These are phyloP conservation scores for Cordyceps tenuipes DNA, from an alignment of 2,329 filamentous ascomycete genomes.

Conservation along the genomic window DNA sequence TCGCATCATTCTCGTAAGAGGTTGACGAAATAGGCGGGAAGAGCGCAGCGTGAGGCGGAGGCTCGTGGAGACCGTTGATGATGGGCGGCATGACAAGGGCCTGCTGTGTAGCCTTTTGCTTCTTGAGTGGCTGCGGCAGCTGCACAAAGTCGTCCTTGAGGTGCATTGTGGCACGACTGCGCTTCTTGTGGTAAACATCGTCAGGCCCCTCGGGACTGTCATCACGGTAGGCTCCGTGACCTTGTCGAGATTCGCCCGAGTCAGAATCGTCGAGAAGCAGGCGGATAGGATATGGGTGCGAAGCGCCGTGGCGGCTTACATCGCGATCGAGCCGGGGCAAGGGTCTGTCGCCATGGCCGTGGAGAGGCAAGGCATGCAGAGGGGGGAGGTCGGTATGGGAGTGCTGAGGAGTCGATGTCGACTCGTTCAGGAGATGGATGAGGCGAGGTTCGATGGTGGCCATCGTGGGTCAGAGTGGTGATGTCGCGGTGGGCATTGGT, in stretches of 20 bases:
- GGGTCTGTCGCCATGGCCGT: slow-evolving; percentile 35
- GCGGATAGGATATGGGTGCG: slow-evolving; percentile 29
- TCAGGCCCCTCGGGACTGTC: slow-evolving; percentile 35
- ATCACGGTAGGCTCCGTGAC: slow-evolving; percentile 36
- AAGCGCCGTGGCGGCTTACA: slow-evolving; percentile 22
- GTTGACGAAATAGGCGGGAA: slow-evolving; percentile 55
- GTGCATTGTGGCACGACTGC: slow-evolving; percentile 34
- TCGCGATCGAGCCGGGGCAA: slow-evolving; percentile 47
- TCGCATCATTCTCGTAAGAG: slow-evolving; percentile 42
- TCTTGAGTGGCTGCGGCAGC: slow-evolving; percentile 56
- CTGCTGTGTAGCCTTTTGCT: slow-evolving; percentile 51
- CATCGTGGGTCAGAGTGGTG: slow-evolving; percentile 36
- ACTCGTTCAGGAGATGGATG: slow-evolving; percentile 56
- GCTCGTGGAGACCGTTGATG: slow-evolving; percentile 55
- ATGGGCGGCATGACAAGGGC: slow-evolving; percentile 51
- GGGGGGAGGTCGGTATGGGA: slow-evolving; percentile 46
- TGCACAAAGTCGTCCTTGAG: slow-evolving; percentile 56
- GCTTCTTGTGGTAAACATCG: slow-evolving; percentile 45
- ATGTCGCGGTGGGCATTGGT: slow-evolving; percentile 23
- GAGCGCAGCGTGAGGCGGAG: slow-evolving; percentile 51
- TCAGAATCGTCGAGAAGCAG: slow-evolving; percentile 33
- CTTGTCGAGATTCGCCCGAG: slow-evolving; percentile 31
- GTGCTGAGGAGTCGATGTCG: slow-evolving; percentile 35
- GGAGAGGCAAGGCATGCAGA: slow-evolving; percentile 38
- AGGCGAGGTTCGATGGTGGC: slow-evolving; percentile 60